phyloP scores from a whole-genome alignment of 108 stramenopile genomes.

The Cyclostephanos invisitatus region DNA sequence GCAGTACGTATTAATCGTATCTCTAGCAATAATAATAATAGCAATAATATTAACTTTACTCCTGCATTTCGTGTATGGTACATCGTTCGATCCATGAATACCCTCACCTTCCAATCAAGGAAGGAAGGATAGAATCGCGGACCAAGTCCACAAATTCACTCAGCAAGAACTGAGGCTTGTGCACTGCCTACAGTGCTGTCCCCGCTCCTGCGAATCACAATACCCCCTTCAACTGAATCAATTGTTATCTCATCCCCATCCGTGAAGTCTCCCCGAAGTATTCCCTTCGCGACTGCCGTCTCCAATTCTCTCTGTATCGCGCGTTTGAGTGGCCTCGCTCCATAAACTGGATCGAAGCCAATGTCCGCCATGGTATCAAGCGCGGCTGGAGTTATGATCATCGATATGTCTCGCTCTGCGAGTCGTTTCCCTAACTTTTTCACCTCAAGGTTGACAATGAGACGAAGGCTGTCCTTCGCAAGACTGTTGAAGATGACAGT shows the following conservation, averaged over 20 bases:
- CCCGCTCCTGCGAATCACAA: conserved; percentile 35
- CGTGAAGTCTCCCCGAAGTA: conserved; percentile 69
- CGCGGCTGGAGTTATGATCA: conserved; percentile 66
- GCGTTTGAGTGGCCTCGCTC: conserved; percentile 95
- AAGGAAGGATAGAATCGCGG: too few relatives aligned
- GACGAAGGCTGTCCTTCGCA: conserved; percentile 76
- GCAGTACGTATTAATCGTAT: too few relatives aligned
- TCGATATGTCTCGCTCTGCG: conserved; percentile 63
- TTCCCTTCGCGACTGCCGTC: conserved; percentile 87
- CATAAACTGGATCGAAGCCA: conserved; percentile 95
- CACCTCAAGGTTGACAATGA: conserved; percentile 89
- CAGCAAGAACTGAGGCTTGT: background rate
- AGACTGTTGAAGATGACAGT: conserved; percentile 95
- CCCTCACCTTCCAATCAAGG: too few relatives aligned
- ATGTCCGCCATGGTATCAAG: conserved; percentile 77
- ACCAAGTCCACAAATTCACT: background rate
- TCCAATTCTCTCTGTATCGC: conserved; percentile 97
- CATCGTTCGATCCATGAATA: too few relatives aligned
- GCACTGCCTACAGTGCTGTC: conserved; percentile 16
- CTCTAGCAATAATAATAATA: too few relatives aligned
- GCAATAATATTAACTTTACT: too few relatives aligned
- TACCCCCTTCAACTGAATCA: conserved; percentile 30
- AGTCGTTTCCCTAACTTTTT: conserved; percentile 70
- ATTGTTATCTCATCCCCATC: conserved; percentile 85
- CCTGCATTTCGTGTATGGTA: too few relatives aligned